Evolutionary conservation across 305 asterid genomes (phyloP).

Genomic region (Solanum hybrid): DNA sequence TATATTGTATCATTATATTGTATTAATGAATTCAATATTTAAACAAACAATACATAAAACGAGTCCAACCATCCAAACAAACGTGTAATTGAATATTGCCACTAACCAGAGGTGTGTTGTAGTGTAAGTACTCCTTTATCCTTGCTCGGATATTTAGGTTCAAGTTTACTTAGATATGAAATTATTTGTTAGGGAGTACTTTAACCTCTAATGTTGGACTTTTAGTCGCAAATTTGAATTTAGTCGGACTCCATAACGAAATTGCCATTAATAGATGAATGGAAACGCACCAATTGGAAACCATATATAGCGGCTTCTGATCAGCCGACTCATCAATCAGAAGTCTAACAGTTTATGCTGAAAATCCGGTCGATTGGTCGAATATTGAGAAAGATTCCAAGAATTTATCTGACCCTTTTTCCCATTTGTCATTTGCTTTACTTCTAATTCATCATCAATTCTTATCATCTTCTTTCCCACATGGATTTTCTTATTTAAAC

Average conservation of each 20-base stretch:
- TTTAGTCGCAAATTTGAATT: no score
- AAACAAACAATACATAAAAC: no score
- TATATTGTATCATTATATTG: no score
- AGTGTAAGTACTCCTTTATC: no score
- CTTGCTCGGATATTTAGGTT: no score
- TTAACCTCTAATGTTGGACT: fast-evolving
- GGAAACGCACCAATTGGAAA: neutral
- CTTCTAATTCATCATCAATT: neutral
- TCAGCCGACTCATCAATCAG: neutral
- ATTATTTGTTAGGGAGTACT: neutral
- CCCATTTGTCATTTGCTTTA: neutral
- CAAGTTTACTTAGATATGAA: neutral
- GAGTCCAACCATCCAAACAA: no score
- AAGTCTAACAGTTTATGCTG: neutral
- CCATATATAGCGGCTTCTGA: neutral
- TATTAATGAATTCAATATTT: no score
- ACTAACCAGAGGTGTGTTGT: no score
- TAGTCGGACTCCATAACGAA: fast-evolving
- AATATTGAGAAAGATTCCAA: neutral
- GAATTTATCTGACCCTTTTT: neutral
- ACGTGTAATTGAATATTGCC: no score
- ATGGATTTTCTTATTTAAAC: neutral
- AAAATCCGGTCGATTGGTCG: neutral
- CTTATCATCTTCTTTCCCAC: neutral
- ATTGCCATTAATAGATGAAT: neutral